phyloP scores from a whole-genome alignment of 768 basidiomycete genomes.

The Polyporus arcularius region DNA sequence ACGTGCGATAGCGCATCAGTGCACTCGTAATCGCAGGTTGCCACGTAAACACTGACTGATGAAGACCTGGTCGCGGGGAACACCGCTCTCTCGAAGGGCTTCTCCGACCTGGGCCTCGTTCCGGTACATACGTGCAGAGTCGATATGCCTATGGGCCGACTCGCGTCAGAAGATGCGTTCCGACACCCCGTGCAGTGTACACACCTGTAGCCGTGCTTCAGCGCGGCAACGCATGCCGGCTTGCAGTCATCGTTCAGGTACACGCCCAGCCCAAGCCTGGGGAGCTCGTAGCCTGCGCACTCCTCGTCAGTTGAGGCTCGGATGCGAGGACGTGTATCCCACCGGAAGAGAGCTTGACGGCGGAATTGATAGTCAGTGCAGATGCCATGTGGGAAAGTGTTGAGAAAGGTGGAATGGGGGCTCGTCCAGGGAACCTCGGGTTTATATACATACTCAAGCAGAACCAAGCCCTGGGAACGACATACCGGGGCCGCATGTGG shows the following conservation, averaged over 20 bases:
- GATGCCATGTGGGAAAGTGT: constrained; percentile 3
- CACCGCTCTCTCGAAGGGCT: constrained; percentile 55
- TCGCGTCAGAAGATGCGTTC: not conserved
- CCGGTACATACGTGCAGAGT: constrained; percentile 69
- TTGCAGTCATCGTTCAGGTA: constrained; percentile 64
- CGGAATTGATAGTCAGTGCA: constrained; percentile 32
- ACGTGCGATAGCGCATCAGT: not conserved
- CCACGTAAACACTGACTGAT: constrained; percentile 51
- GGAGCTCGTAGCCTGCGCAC: constrained; percentile 54
- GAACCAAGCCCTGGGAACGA: not conserved
- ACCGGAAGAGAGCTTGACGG: constrained; percentile 40
- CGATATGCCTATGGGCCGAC: constrained; percentile 56
- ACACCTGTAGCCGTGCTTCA: constrained; percentile 67
- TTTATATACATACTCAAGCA: not conserved
- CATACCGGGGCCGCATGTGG: not conserved
- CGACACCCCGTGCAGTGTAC: not conserved
- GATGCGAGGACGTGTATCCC: constrained; percentile 1
- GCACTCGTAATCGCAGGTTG: not conserved
- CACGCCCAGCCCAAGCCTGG: constrained; percentile 68
- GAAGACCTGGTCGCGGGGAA: constrained; percentile 63
- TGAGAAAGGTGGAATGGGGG: too few relatives aligned
- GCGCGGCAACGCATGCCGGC: constrained; percentile 57
- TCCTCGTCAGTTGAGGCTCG: too few relatives aligned
- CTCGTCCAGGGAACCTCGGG: too few relatives aligned
- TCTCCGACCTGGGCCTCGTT: constrained; percentile 66